A percentile compares a stretch with the other conserved stretches of the same genome.
phyloP scores from a whole-genome alignment of 768 basidiomycete species.

The Nidula microcarpa region DNA sequence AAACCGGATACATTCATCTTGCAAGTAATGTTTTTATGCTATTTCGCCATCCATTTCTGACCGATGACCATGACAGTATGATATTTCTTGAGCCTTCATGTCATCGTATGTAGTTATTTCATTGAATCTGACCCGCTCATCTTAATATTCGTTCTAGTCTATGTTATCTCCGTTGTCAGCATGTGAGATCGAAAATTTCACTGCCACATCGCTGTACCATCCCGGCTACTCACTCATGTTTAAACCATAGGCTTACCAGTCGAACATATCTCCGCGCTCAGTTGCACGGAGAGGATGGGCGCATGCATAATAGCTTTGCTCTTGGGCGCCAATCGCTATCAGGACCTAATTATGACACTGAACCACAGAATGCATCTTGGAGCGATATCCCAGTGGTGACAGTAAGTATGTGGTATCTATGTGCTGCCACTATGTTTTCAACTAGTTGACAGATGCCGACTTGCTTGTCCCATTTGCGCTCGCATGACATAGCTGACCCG shows the following conservation, averaged over 20 bases:
- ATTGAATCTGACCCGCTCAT: not conserved
- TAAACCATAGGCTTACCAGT: conserved; percentile 2
- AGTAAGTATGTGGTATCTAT: no score
- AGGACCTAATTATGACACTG: no score
- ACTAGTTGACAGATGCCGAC: no score
- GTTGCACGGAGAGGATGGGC: conserved; percentile 2
- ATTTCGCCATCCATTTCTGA: not conserved
- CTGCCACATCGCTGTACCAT: not conserved
- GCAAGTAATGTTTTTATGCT: not conserved
- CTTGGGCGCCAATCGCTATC: not conserved
- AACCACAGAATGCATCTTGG: no score
- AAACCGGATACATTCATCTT: conserved; percentile 2
- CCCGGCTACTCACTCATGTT: not conserved
- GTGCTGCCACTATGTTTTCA: no score
- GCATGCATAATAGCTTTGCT: not conserved
- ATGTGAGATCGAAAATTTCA: not conserved
- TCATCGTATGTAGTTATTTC: not conserved
- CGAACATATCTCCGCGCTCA: conserved; percentile 5
- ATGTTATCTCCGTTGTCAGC: conserved; percentile 2
- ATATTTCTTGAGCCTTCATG: conserved; percentile 2
- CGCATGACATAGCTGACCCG: no score
- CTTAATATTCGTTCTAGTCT: not conserved
- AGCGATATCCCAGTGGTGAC: no score
- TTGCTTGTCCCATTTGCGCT: no score
- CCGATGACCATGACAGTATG: not conserved